Percentiles rank a stretch among this genome's conserved stretches.
Conservation (phyloP, 164 flowering plant species). For the Saururus chinensis region DNA sequence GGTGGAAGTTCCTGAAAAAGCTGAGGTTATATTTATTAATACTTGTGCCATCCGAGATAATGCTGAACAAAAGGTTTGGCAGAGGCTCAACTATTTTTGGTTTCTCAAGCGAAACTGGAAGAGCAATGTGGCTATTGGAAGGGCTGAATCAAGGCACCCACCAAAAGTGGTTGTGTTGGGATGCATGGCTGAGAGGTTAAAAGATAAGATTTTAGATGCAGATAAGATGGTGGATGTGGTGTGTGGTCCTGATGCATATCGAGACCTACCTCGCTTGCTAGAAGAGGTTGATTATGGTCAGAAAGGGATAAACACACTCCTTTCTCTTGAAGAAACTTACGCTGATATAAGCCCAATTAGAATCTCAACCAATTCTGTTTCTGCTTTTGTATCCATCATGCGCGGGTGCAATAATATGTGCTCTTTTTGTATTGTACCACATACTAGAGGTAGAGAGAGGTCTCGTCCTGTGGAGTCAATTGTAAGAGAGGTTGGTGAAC, state of each 20-base stretch:
- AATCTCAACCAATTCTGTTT: conserved; percentile 65
- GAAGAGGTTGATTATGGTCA: conserved; percentile 94
- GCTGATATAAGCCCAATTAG: conserved; percentile 93
- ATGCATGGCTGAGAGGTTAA: conserved; percentile 98
- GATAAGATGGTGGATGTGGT: conserved; percentile 99
- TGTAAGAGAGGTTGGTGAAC: conserved; percentile 80
- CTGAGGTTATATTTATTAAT: conserved; percentile 89
- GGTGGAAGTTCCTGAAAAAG: conserved; percentile 79
- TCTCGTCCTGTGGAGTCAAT: conserved; percentile 97
- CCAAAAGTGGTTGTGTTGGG: conserved; percentile 95
- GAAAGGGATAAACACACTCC: conserved; percentile 93
- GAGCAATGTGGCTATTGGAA: conserved; percentile 65
- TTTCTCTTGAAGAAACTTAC: conserved; percentile 96
- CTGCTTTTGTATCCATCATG: conserved; percentile 96
- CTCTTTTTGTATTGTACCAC: conserved; percentile 94
- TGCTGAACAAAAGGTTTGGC: conserved; percentile 97
- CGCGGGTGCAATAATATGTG: conserved; percentile 99
- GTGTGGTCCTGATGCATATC: conserved; percentile 96
- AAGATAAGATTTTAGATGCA: conserved; percentile 90
- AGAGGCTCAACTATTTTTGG: conserved; percentile 96
- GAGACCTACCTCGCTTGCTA: conserved; percentile 79
- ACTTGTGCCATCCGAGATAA: conserved; percentile 98
- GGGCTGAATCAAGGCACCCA: conserved; percentile 71
- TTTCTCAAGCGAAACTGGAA: conserved; percentile 97
- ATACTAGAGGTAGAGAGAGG: conserved; percentile 90